Percentiles rank a stretch among this genome's conserved stretches.
These are phyloP conservation scores for Ganoderma multipileum DNA, from an alignment of 1,284 basidiomycete species.

Conservation along the genomic window DNA sequence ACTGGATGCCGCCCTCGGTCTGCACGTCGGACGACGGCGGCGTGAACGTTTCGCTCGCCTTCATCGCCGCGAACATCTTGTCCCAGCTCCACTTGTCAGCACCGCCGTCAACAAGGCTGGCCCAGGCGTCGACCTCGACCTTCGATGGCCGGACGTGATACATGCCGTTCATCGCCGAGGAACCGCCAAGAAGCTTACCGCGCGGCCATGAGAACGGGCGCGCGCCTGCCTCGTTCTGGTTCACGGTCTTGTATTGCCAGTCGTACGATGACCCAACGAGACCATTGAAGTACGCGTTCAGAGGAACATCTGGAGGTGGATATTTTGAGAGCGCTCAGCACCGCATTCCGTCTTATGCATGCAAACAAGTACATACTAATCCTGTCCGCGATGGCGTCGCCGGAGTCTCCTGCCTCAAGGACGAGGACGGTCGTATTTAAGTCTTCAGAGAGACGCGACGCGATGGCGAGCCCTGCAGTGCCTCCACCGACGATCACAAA, in stretches of 20 bases:
- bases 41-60: constrained; percentile 56
- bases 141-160: constrained; percentile 65
- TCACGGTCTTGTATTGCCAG: constrained; percentile 65
- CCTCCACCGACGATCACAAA: constrained; percentile 72
- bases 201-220: constrained; percentile 60
- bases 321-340: not conserved
- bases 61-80: constrained; percentile 55
- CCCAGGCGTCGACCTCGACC: constrained; percentile 64
- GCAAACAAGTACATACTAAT: constrained; percentile 43
- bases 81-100: constrained; percentile 60
- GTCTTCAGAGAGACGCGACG: constrained; percentile 75
- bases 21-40: constrained; percentile 46
- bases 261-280: constrained; percentile 61
- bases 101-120: constrained; percentile 46
- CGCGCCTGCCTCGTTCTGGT: constrained; percentile 52
- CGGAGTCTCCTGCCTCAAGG: constrained; percentile 74
- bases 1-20: constrained; percentile 47
- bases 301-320: constrained; percentile 50
- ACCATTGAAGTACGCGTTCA: constrained; percentile 56
- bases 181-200: constrained; percentile 76
- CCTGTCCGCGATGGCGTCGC: constrained; percentile 50
- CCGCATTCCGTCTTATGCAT: not conserved
- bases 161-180: constrained; percentile 74
- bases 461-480: constrained; percentile 76
- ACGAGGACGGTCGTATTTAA: constrained; percentile 72